Percentiles rank a stretch among this genome's conserved stretches.
Conservation (phyloP, 345 rosid species). For the Zanthoxylum bungeanum region DNA sequence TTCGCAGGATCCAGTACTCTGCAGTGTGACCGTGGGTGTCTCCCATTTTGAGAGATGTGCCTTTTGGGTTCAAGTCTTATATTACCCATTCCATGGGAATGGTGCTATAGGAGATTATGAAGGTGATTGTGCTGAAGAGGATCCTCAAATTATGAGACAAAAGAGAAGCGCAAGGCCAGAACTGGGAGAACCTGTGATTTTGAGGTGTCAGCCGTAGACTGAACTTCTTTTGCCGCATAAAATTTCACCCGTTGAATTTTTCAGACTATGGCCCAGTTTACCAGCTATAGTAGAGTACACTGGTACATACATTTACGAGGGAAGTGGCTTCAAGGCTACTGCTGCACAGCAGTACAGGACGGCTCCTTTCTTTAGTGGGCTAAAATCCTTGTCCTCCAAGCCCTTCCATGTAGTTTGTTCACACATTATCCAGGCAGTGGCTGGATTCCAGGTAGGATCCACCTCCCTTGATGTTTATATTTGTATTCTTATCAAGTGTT, state of each 20-base stretch:
- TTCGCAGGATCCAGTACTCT: conserved; percentile 76
- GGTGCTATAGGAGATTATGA: conserved; percentile 80
- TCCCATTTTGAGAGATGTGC: conserved; percentile 96
- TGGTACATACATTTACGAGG: conserved; percentile 86
- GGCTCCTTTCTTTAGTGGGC: conserved; percentile 90
- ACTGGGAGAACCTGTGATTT: conserved; percentile 93
- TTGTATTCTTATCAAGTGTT: not conserved
- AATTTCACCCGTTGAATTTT: conserved; percentile 94
- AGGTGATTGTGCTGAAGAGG: conserved; percentile 85
- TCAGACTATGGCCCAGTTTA: conserved; percentile 98
- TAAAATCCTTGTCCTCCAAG: conserved; percentile 84
- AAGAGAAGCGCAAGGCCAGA: conserved; percentile 82
- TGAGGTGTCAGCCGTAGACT: conserved; percentile 95
- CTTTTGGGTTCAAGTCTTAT: conserved; percentile 94
- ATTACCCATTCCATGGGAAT: conserved; percentile 93
- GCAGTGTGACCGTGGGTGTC: conserved; percentile 95
- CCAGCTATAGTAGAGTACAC: conserved; percentile 87
- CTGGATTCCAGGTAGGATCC: conserved; percentile 85
- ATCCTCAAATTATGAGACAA: conserved; percentile 76
- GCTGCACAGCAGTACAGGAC: conserved; percentile 98
- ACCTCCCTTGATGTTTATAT: not conserved
- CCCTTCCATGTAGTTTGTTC: conserved; percentile 94
- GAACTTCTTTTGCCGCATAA: conserved; percentile 94
- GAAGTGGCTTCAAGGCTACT: conserved; percentile 97
- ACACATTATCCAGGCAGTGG: conserved; percentile 88